phyloP scores from a whole-genome alignment of 2,329 filamentous ascomycete species.

The Biscogniauxia marginata region DNA sequence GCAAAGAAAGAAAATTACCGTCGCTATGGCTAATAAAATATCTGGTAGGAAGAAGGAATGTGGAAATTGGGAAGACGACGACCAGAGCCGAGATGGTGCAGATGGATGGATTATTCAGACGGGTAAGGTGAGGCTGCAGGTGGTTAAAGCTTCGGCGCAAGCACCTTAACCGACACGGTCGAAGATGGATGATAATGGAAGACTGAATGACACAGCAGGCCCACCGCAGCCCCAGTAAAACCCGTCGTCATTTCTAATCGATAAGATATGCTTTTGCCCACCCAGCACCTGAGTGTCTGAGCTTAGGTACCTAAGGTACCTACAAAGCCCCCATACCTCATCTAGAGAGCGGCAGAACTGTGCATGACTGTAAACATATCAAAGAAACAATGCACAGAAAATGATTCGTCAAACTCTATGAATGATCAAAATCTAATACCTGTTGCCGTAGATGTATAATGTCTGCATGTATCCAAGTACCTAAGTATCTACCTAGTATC shows the following conservation, averaged over 20 bases:
- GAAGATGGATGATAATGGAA: conserved; percentile 21
- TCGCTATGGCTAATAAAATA: background rate
- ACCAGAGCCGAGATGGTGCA: background rate
- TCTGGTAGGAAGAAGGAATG: background rate
- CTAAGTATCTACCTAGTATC: too few relatives aligned
- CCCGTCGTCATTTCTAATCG: background rate
- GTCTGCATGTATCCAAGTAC: too few relatives aligned
- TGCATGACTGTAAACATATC: too few relatives aligned
- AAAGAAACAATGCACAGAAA: too few relatives aligned
- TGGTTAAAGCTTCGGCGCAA: background rate
- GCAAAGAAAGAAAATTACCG: background rate
- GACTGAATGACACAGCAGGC: background rate
- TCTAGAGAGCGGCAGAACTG: too few relatives aligned
- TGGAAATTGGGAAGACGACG: background rate
- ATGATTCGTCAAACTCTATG: too few relatives aligned
- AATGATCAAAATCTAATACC: too few relatives aligned
- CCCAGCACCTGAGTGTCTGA: too few relatives aligned
- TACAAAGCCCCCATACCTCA: too few relatives aligned
- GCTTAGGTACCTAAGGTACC: background rate
- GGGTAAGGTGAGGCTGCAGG: background rate
- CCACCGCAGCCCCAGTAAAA: background rate
- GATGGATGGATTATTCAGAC: background rate
- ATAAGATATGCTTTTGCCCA: background rate
- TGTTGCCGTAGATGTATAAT: too few relatives aligned
- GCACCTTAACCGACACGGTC: conserved; percentile 6